A percentile compares a stretch with the other conserved stretches of the same genome.
Conservation (phyloP, 179 eudicot species). For the Beta lomatogona region DNA sequence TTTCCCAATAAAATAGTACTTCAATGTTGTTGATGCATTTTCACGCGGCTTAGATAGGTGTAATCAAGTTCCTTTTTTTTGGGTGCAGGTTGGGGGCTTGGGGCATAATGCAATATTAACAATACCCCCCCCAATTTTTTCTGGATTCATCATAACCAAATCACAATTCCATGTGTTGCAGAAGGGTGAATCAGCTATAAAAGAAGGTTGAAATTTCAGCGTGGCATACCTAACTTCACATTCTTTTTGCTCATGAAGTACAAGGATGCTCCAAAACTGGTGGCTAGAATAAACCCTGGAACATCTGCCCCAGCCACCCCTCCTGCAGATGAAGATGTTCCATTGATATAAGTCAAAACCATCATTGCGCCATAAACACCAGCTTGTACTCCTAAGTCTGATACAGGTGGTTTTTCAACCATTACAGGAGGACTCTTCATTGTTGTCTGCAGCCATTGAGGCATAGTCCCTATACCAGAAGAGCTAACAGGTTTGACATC, state of each 20-base stretch:
- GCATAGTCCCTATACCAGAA: slow-evolving; percentile 62
- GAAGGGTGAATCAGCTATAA: background rate
- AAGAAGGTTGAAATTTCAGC: slow-evolving; percentile 12
- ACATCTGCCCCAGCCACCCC: slow-evolving; percentile 79
- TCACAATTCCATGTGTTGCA: background rate
- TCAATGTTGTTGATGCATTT: background rate
- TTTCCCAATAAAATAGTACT: too few species aligned
- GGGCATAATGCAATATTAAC: background rate
- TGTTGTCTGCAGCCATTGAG: slow-evolving; percentile 76
- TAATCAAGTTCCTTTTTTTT: background rate
- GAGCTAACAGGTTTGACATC: slow-evolving; percentile 78
- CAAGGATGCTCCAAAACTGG: slow-evolving; percentile 92
- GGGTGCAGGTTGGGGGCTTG: background rate
- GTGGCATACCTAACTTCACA: slow-evolving; percentile 71
- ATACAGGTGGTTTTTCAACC: slow-evolving; percentile 67
- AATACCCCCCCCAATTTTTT: background rate
- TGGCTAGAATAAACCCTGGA: slow-evolving; percentile 86
- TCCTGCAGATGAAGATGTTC: slow-evolving; percentile 55
- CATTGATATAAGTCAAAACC: slow-evolving; percentile 75
- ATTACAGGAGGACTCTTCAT: slow-evolving; percentile 58
- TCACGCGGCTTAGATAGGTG: background rate
- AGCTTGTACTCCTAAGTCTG: slow-evolving; percentile 81
- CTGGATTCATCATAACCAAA: background rate
- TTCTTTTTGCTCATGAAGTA: slow-evolving; percentile 91
- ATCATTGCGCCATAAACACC: slow-evolving; percentile 92